Base-by-base conservation (phyloP, 805 yeast species). In the Starmerella potacharoeniae region DNA sequence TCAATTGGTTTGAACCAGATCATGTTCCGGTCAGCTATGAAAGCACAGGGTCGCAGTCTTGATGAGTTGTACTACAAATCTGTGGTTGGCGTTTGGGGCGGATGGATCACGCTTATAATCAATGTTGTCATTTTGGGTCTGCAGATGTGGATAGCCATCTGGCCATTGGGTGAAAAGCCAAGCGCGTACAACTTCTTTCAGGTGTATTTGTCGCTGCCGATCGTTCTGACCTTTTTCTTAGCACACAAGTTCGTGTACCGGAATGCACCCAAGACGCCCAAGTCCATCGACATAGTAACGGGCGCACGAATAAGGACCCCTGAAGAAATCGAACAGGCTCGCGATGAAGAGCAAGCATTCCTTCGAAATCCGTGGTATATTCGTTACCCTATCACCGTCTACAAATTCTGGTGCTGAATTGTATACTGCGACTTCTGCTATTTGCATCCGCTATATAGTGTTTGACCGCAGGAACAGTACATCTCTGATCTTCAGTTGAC, bases 71-170 rank as follows among this genome's bases (percentile, higher is more conserved):
- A 84, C 0, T 87, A 79, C 69, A 73, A 73, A 40, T 77, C 95
- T 4, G 84, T 83, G 55, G 73, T 77, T 48, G 95, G 95, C 62
- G 69, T 81, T 36, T 68, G 66, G 60, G 95, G 95, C 47, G 83
- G 95, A 0, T 69, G 66, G 60, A 78, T 77, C 67, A 91, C 91
- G 54, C 64, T 79, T 10, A 56, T 68, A 30, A 70, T 88, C 64
- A 82, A 82, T 66, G 35, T 77, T 33, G 67, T 83, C 53, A 83
- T 86, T 58, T 72, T 88, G 58, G 71, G 79, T 52, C 86, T 89
- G 28, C 90, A 86, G 71, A 84, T 87, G 73, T 86, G 90, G 87
- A 75, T 83, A 56, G 89, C 93, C 8, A 71, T 84, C 46, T 86
- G 75, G 76, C 95, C 95, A 53, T 64, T 80, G 69, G 80, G 73